phyloP scores from a whole-genome alignment of 2,329 filamentous ascomycete species.

The Aaosphaeria arxii region DNA sequence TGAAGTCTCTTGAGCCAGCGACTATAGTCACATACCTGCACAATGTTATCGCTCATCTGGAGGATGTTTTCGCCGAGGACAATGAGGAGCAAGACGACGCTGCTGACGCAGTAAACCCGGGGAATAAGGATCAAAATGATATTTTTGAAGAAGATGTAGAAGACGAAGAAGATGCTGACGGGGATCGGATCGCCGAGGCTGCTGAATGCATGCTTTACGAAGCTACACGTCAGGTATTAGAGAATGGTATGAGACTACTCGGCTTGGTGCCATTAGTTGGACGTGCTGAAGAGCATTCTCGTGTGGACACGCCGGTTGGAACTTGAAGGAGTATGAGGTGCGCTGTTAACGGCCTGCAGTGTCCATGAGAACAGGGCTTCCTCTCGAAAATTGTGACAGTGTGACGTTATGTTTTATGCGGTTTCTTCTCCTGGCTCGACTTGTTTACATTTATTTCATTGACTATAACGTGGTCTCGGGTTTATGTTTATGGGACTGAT shows the following conservation, averaged over 20 bases:
- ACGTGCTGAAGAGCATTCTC: slow-evolving; percentile 5
- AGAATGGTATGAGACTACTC: slow-evolving; percentile 28
- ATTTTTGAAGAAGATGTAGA: not conserved
- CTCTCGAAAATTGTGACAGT: no score
- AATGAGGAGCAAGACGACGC: slow-evolving; percentile 13
- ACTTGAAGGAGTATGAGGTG: slow-evolving; percentile 1
- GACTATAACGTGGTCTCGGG: no score
- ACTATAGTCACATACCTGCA: slow-evolving; percentile 25
- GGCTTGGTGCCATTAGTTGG: slow-evolving; percentile 17
- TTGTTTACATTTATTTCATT: no score
- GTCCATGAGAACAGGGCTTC: no score
- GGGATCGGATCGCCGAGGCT: slow-evolving; percentile 5
- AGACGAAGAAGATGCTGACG: not conserved
- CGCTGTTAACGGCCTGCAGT: not conserved
- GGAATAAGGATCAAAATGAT: not conserved
- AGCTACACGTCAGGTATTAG: slow-evolving; percentile 24
- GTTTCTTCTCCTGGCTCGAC: no score
- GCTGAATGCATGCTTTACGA: slow-evolving; percentile 22
- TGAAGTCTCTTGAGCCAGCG: slow-evolving; percentile 25
- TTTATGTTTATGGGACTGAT: no score
- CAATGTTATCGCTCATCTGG: slow-evolving; percentile 22
- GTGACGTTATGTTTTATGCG: no score
- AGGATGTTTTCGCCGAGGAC: slow-evolving; percentile 13
- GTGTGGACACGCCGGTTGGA: slow-evolving; percentile 25
- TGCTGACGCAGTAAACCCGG: not conserved